Base-by-base conservation (phyloP, 148 eudicot genomes). In the Silene conica region DNA sequence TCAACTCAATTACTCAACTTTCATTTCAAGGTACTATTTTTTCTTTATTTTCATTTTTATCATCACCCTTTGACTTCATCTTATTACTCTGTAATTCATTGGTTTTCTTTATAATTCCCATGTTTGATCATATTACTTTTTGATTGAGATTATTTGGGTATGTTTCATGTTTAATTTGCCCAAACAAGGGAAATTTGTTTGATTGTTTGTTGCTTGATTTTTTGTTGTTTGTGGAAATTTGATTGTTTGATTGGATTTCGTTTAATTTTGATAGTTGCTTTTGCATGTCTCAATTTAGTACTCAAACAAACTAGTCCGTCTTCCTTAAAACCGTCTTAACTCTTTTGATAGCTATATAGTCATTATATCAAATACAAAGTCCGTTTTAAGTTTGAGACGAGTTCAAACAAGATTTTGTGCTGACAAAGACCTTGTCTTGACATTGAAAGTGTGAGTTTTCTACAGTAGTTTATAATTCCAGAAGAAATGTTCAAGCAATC, bases 11-110 rank as follows among this genome's bases (percentile, higher is more conserved):
- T 16, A 46, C 25, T 71, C 54, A n/a, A 2, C 15, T 38, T 52
- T 63, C 45, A 60, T 18, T 34, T 38, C 46, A 63, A 63, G 80
- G 80, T 77, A 77, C 52, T 61, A 23, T 62, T 62, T 73, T 63
- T 43, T 26, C 28, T 13, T 48, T 31, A 31, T 31, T 31, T 5
- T 65, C 2, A 69, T 65, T 68, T 70, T 69, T 6, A 23, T 50
- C 11, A 57, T 9, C 28, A 6, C 16, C 43, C 26, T 69, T 61
- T 50, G 11, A 41, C 54, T 68, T 22, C 8, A 0, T 34, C 23
- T 55, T 8, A 28, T 26, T 21, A 26, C 34, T 62, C 2, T 52
- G 4, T 55, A 25, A 16, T 65, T 8, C 14, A 22, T 70, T 70
- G 28, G 69, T 59, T 34, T 45, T 67, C 4, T 54, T 54, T 55